Evolutionary conservation across 805 yeast species (phyloP).

Genomic region (Hermanozyma aechmeae): DNA sequence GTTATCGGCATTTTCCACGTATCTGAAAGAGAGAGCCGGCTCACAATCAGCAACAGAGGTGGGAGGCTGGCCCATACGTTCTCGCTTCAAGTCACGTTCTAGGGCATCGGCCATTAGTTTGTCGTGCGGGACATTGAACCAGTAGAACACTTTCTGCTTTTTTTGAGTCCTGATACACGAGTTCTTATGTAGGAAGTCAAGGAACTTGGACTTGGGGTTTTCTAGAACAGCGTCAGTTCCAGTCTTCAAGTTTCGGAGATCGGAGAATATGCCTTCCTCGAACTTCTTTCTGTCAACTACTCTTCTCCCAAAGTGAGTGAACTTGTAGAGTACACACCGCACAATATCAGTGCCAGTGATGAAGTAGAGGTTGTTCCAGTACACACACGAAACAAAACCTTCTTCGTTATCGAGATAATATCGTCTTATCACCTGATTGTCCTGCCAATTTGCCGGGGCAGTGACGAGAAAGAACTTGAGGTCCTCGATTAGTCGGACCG

Average conservation of each 20-base stretch:
- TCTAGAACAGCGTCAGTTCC: conserved; percentile 85
- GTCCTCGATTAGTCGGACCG: conserved; percentile 60
- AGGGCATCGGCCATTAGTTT: conserved; percentile 86
- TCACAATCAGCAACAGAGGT: conserved; percentile 68
- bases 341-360: conserved; percentile 96
- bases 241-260: conserved; percentile 75
- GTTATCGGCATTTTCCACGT: conserved; percentile 25
- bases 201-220: conserved; percentile 74
- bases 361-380: conserved; percentile 83
- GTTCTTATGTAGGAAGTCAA: conserved; percentile 76
- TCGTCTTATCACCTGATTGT: conserved; percentile 76
- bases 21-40: conserved; percentile 72
- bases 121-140: conserved; percentile 95
- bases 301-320: conserved; percentile 82
- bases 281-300: conserved; percentile 84
- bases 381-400: conserved; percentile 86
- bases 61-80: conserved; percentile 47
- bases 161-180: conserved; percentile 88
- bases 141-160: conserved; percentile 92
- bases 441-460: conserved; percentile 93
- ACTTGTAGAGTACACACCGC: conserved; percentile 78
- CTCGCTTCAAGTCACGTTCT: conserved; percentile 84
- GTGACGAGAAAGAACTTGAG: conserved; percentile 80
- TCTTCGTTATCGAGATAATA: conserved; percentile 82
- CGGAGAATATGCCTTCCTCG: conserved; percentile 94